Evolutionary conservation across 179 eudicot genomes (phyloP).

Genomic region (Silene vulgaris): DNA sequence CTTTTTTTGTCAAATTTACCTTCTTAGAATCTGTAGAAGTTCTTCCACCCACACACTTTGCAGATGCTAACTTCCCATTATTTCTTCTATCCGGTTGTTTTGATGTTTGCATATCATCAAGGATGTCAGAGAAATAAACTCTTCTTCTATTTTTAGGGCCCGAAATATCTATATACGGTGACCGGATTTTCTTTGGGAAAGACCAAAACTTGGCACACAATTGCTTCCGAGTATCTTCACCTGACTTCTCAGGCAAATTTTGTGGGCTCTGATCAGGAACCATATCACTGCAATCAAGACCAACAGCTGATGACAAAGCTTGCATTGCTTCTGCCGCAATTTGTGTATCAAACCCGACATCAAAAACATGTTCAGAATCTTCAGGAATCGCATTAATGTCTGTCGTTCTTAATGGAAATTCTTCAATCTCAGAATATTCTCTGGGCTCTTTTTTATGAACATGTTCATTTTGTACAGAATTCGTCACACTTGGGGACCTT

Average conservation of each 20-base stretch:
- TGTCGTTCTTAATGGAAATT: not conserved
- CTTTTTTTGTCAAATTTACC: constrained; percentile 4
- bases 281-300: not conserved
- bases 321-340: constrained; percentile 39
- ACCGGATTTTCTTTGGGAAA: constrained; percentile 25
- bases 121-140: not conserved
- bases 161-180: constrained; percentile 11
- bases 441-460: constrained; percentile 12
- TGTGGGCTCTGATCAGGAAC: constrained; percentile 14
- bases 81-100: constrained; percentile 16
- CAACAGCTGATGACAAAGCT: constrained; percentile 24
- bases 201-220: constrained; percentile 14
- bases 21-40: constrained; percentile 11
- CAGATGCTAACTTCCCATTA: constrained; percentile 15
- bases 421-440: constrained; percentile 2
- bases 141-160: not conserved
- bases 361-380: constrained; percentile 23
- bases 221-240: constrained; percentile 13
- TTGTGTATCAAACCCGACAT: constrained; percentile 30
- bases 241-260: constrained; percentile 9
- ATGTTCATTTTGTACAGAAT: not conserved
- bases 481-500: constrained; percentile 23
- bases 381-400: constrained; percentile 12
- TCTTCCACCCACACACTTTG: constrained; percentile 22
- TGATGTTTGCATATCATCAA: constrained; percentile 18